Evolutionary conservation across 306 rosid genomes (phyloP), one percentile per base, ranked within the genome.

Genomic region (Trifolium subterraneum): DNA sequence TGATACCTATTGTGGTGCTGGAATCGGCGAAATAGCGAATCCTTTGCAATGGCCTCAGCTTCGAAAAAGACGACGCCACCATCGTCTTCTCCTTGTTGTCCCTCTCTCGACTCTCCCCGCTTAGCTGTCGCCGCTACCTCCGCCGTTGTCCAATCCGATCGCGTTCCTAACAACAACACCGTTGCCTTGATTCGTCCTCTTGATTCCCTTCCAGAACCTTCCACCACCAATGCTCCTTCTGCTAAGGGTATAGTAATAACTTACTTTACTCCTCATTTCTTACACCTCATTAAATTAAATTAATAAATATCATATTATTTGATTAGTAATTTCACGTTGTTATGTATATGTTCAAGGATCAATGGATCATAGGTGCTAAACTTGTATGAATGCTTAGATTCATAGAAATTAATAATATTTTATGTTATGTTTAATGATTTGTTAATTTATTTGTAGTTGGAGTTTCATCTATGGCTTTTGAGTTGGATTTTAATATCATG

Each of bases 11-110:
- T 83, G 81, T 20, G 88, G 86, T 51, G 84, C 84, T 79, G 89
- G 88, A 84, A 86, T 88, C 60, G 91, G 85, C 12, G 89, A 86
- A 78, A 83, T 90, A 19, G 86, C 79, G 35, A 88, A 92, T 31
- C 95, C 93, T 51, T 75, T 89, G 66, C 97, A 93, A 93, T 90
- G 97, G 97, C 97, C 97, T 27, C 98, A 89, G 82, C 88, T 90
- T 16, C 97, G 95, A 25, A 93, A 93, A 87, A 90, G 81, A 66
- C 90, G 97, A 82, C 96, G 95, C n/a, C 93, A 92, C 68, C 87
- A 83, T 38, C 93, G 76, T 39, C 73, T 36, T 41, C 76, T 62
- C 29, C 84, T 33, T 80, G 83, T 63, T 83, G 86, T 70, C 41
- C 78, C 61, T 33, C 76, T 60, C 22, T 5, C 51, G 70, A 22